These are phyloP conservation scores for Gossypium schwendimanii DNA, from an alignment of 441 rosid species.

Conservation along the genomic window DNA sequence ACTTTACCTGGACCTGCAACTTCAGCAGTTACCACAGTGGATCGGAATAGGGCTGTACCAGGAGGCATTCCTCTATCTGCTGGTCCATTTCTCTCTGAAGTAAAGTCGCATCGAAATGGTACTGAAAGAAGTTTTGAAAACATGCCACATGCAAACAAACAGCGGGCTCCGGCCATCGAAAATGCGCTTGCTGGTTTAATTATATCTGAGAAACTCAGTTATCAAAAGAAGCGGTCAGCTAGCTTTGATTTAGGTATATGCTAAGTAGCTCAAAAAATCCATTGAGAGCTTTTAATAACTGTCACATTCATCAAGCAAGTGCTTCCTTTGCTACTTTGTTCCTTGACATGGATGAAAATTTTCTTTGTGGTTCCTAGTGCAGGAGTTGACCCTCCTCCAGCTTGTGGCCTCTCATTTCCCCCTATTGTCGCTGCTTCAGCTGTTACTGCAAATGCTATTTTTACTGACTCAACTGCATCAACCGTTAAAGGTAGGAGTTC, in stretches of 20 bases:
- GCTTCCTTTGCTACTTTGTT: not conserved
- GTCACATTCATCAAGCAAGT: not conserved
- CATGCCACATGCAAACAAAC: constrained; percentile 85
- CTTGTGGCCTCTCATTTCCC: constrained; percentile 79
- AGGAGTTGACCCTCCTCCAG: constrained; percentile 98
- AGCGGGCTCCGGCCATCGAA: constrained; percentile 87
- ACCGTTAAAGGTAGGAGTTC: constrained; percentile 50
- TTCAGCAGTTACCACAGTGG: constrained; percentile 82
- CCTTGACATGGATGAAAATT: constrained; percentile 47
- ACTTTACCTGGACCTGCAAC: constrained; percentile 74
- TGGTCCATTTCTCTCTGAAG: constrained; percentile 62
- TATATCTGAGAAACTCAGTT: constrained; percentile 69
- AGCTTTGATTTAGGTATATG: constrained; percentile 90
- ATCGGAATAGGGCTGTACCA: constrained; percentile 59
- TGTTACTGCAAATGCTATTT: constrained; percentile 24
- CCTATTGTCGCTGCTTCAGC: constrained; percentile 62
- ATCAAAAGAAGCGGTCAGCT: constrained; percentile 66
- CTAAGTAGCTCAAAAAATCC: not conserved
- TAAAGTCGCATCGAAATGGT: constrained; percentile 59
- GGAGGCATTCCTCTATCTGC: constrained; percentile 65
- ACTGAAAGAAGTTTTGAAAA: constrained; percentile 84
- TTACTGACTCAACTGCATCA: constrained; percentile 48
- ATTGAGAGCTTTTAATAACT: not conserved
- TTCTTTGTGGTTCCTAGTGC: constrained; percentile 68
- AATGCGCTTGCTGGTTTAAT: constrained; percentile 88